A percentile compares a stretch with the other conserved stretches of the same genome.
Conservation (phyloP, 2,329 filamentous ascomycete species). For the Fusarium sambucinum region DNA sequence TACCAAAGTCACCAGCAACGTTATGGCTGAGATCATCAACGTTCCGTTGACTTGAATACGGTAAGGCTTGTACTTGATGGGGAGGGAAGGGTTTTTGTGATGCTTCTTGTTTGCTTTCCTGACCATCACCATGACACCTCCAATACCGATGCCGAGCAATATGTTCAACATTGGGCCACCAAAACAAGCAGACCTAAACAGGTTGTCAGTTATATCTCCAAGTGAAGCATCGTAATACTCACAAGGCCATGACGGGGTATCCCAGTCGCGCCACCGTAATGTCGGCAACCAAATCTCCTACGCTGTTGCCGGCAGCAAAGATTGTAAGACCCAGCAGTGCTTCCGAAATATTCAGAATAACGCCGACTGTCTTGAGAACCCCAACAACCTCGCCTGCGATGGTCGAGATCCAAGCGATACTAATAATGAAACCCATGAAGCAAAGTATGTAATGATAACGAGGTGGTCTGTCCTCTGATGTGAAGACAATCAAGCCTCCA, state of each 20-base stretch:
- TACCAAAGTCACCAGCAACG: slow-evolving; percentile 82
- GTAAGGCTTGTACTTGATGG: slow-evolving; percentile 79
- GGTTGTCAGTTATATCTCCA: slow-evolving; percentile 14
- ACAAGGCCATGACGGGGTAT: slow-evolving; percentile 94
- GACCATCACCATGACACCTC: slow-evolving; percentile 88
- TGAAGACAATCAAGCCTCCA: slow-evolving; percentile 74
- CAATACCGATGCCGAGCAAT: slow-evolving; percentile 90
- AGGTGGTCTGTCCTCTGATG: slow-evolving; percentile 74
- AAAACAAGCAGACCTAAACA: slow-evolving; percentile 82
- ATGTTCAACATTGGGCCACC: slow-evolving; percentile 99
- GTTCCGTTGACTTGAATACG: slow-evolving; percentile 86
- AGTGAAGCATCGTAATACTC: slow-evolving; percentile 51
- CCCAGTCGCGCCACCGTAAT: slow-evolving; percentile 93
- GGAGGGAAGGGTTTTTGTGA: slow-evolving; percentile 73
- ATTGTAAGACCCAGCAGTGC: slow-evolving; percentile 94
- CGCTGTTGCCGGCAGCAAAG: slow-evolving; percentile 94
- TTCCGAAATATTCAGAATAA: slow-evolving; percentile 92
- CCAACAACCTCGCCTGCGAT: slow-evolving; percentile 97
- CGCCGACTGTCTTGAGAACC: slow-evolving; percentile 90
- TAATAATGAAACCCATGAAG: slow-evolving; percentile 89
- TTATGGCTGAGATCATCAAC: slow-evolving; percentile 85
- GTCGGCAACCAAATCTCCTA: slow-evolving; percentile 94
- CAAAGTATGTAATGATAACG: slow-evolving; percentile 83
- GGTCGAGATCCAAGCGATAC: slow-evolving; percentile 95
- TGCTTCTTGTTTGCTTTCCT: slow-evolving; percentile 74